Evolutionary conservation across 805 yeast genomes (phyloP).

Genomic region (Metschnikowia cubensis): DNA sequence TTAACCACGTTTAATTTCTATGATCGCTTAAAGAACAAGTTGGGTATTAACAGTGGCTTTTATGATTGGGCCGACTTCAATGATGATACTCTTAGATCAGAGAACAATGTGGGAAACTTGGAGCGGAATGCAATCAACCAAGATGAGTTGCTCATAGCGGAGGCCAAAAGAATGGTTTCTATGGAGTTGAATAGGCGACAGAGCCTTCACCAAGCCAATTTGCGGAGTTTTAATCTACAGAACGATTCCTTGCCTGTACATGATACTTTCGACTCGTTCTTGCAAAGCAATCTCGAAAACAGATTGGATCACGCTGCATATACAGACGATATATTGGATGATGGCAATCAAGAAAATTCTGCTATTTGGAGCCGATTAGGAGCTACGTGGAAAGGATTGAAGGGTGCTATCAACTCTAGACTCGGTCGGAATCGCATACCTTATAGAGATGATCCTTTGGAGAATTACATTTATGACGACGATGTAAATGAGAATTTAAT

Average conservation of each 20-base stretch:
- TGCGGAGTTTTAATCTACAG: constrained; percentile 28
- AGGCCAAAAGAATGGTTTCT: constrained; percentile 38
- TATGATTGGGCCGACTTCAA: constrained; percentile 41
- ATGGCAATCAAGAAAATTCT: neutral
- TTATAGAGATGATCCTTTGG: constrained; percentile 29
- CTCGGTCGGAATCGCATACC: constrained; percentile 3
- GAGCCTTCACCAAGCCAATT: constrained; percentile 11
- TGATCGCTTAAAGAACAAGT: constrained; percentile 48
- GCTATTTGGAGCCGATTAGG: constrained; percentile 28
- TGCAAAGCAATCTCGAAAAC: constrained; percentile 3
- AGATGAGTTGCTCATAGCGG: constrained; percentile 36
- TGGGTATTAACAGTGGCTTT: constrained; percentile 36
- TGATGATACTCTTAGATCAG: constrained; percentile 21
- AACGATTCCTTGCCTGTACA: constrained; percentile 17
- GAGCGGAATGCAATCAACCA: constrained; percentile 24
- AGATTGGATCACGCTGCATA: neutral
- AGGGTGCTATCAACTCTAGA: constrained; percentile 18
- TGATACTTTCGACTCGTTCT: neutral
- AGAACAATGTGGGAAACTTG: constrained; percentile 7
- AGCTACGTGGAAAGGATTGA: constrained; percentile 23
- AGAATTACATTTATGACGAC: constrained; percentile 30
- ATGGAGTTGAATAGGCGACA: constrained; percentile 30
- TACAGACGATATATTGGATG: neutral
- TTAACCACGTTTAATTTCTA: constrained; percentile 64
- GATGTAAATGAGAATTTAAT: constrained; percentile 33